Percentiles rank a stretch among this genome's conserved stretches.
Conservation (phyloP, 2,329 filamentous ascomycete genomes). For the Shiraia sp. region DNA sequence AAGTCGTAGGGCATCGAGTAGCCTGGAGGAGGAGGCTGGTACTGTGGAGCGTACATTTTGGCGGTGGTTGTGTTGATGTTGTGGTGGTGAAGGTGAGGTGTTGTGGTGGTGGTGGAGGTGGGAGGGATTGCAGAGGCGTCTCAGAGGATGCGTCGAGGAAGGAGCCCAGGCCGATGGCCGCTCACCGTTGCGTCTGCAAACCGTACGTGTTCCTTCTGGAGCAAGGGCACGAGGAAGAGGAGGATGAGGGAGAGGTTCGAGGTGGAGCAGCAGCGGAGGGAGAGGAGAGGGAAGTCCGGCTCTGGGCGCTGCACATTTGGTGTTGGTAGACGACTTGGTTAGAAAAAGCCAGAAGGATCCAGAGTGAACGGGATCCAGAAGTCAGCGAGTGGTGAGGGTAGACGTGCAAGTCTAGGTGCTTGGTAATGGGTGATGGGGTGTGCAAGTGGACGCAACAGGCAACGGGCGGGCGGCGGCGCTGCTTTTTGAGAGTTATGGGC, state of each 20-base stretch:
- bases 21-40: conserved; percentile 41
- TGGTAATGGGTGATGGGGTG: conserved; percentile 30
- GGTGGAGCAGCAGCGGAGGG: conserved; percentile 38
- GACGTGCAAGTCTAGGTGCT: conserved; percentile 30
- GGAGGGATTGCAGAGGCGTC: too few relatives aligned
- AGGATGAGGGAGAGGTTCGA: conserved; percentile 30
- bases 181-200: conserved; percentile 41
- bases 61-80: conserved; percentile 9
- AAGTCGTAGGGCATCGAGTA: conserved; percentile 42
- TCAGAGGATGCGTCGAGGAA: too few relatives aligned
- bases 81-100: conserved; percentile 8
- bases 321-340: conserved; percentile 14
- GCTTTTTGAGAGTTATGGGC: conserved; percentile 25
- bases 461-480: conserved; percentile 24
- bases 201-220: conserved; percentile 28
- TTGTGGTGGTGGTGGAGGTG: conserved; percentile 5
- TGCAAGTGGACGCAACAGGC: conserved; percentile 19
- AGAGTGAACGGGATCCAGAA: conserved; percentile 24
- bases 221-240: conserved; percentile 22
- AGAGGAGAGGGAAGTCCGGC: conserved; percentile 30
- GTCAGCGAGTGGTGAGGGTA: conserved; percentile 11
- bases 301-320: conserved; percentile 45
- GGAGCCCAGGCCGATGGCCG: conserved; percentile 36
- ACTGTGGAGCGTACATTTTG: conserved; percentile 38
- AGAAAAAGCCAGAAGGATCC: conserved; percentile 43